Base-by-base conservation (phyloP, 2,329 filamentous ascomycete genomes). In the Arthroderma sp. region DNA sequence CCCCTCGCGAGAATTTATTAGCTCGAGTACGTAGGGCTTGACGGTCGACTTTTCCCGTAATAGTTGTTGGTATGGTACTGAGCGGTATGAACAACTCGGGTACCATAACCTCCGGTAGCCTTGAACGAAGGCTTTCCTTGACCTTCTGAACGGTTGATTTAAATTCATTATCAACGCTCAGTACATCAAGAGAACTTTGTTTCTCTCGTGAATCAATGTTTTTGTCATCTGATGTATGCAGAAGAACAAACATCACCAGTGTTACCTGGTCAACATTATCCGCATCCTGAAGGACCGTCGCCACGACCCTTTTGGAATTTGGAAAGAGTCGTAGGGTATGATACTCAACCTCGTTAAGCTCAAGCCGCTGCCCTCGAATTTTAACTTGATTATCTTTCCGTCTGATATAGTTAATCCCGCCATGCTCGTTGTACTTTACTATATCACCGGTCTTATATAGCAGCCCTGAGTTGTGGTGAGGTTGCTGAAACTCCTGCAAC, bases 371-470 rank as follows among this genome's bases (percentile, higher is more conserved):
- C 11, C 42, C 42, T 15, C 34, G 34, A 39, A 44, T 37, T n/a
- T 44, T 44, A 4, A 44, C 36, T 28, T 44, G 42, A 10, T 1
- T 43, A 33, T 43, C 40, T 36, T 43, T 43, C 15, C 40, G 40
- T 22, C 40, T 33, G 7, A 57, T 43, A 46, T 48, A 56, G 8
- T 40, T 40, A 22, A 51, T 44, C 3, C 48, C 44, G 4, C 53
- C 53, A 38, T 55, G 44, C 2, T 47, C 33, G 34, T 54, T 50
- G 30, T 54, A 56, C 28, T 46, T 29, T 9, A 54, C 50, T 54
- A 56, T 29, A 46, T 29, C 9, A 54, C 50, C 56, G 3, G 54
- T 55, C n/a, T 83, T 70, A 64, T 98, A 96, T 30, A 51, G 37
- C 38, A 47, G 39, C 11, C 45, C 38, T 31, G 29, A 11, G 10